Base-by-base conservation (phyloP, 345 rosid species). In the Hibiscus syriacus region DNA sequence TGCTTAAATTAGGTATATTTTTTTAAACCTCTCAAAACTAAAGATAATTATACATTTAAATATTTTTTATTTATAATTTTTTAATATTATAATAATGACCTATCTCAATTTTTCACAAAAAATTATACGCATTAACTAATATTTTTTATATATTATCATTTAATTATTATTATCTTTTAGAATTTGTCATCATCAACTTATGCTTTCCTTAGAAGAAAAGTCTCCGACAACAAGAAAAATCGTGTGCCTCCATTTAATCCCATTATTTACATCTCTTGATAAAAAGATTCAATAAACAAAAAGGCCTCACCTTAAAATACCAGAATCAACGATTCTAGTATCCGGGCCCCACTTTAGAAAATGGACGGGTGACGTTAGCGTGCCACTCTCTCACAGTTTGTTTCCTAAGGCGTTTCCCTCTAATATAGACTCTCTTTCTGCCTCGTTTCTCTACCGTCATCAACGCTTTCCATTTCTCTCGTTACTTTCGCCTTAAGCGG, bases 321-420 rank as follows among this genome's bases (percentile, higher is more conserved):
- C n/a, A n/a, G n/a, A n/a, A n/a, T n/a, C n/a, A n/a, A n/a, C n/a
- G n/a, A n/a, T n/a, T n/a, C n/a, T n/a, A n/a, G n/a, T n/a, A 46
- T 46, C n/a, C 7, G 50, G 50, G 54, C 25, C 22, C 54, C 23
- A 17, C 54, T 49, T 17, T 19, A 17, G 10, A 8, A 57, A 69
- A 27, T 38, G 55, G 73, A 73, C 78, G 43, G 72, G 72, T 70
- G 16, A 43, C 62, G 41, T 26, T 60, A 20, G 14, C 23, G 10
- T 49, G 39, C 14, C 41, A 7, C 13, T 8, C 2, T 32, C 23
- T 55, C 39, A 36, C 39, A 36, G 39, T 11, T 27, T 17, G 17
- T 60, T 16, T 7, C 9, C 2, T 61, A 41, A 3, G 32, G n/a
- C 6, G 3, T 53, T n/a, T 29, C 2, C 2, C 22, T 29, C 22